Percentiles rank a stretch among this genome's conserved stretches.
These are phyloP conservation scores for Hymenoscyphus scutula DNA, from an alignment of 2,329 filamentous ascomycete genomes.

Conservation along the genomic window DNA sequence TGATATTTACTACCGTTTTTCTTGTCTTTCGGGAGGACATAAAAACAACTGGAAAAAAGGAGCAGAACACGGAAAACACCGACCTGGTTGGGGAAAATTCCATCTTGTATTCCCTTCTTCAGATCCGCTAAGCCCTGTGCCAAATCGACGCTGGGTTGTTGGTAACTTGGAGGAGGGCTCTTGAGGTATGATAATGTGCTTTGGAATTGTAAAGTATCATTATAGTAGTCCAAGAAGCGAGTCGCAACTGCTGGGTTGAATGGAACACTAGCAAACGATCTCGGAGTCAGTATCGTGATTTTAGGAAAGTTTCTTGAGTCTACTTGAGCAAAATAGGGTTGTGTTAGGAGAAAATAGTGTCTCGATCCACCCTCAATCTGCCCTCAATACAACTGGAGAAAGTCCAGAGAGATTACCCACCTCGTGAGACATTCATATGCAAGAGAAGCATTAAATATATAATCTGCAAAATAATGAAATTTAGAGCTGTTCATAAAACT, in stretches of 20 bases:
- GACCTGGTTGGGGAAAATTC: slow-evolving; percentile 43
- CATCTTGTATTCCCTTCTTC: slow-evolving; percentile 39
- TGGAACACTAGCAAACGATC: slow-evolving; percentile 24
- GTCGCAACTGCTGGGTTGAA: slow-evolving; percentile 38
- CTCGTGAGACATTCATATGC: slow-evolving; percentile 43
- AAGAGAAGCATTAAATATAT: slow-evolving; percentile 16
- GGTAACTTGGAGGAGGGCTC: slow-evolving; percentile 50
- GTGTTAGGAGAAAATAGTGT: too few species aligned
- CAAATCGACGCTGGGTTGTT: slow-evolving; percentile 48
- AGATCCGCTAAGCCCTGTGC: slow-evolving; percentile 44
- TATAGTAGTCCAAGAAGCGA: slow-evolving; percentile 45
- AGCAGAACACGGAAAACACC: too few species aligned
- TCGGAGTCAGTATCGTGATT: too few species aligned
- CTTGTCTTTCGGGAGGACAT: too few species aligned
- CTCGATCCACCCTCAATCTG: too few species aligned
- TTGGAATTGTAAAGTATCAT: slow-evolving; percentile 40
- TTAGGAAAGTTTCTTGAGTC: too few species aligned
- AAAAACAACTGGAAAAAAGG: too few species aligned
- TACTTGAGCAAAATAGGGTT: too few species aligned
- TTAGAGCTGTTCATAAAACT: not conserved
- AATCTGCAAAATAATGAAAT: not conserved
- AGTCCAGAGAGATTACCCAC: slow-evolving; percentile 43
- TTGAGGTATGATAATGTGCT: slow-evolving; percentile 40
- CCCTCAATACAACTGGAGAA: too few species aligned
- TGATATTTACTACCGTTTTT: too few species aligned